Base-by-base conservation (phyloP, 1,139 yeast species). In the Entelexis paramagnoliae region DNA sequence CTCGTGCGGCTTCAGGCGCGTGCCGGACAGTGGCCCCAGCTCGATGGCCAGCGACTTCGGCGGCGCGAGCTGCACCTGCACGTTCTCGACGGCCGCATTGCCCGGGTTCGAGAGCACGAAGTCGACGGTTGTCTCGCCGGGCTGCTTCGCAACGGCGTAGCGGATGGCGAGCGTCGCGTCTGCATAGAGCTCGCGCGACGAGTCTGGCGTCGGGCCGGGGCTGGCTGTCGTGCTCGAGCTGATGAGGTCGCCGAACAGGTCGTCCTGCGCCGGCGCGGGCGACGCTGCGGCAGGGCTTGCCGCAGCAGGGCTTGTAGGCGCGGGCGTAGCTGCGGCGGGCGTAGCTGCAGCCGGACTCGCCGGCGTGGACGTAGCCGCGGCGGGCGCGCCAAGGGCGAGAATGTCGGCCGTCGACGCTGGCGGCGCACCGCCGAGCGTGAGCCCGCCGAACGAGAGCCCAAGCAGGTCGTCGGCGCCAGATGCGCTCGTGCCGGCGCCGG, bases 41-140 rank as follows among this genome's bases (percentile, higher is more conserved):
- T 72, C 73, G 59, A 89, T 73, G 53, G 74, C 76, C 63, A 84
- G 79, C 22, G 76, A 66, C 64, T 83, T 85, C 47, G 96, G 93
- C 38, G 84, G 95, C 0, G 97, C 96, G 51, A 87, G 69, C 64
- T 83, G 74, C 63, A 87, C 81, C 60, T 79, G 79, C 47, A 89
- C 68, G 55, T 76, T 74, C 50, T 72, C 68, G 51, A 79, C 72
- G 17, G 58, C 51, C 40, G 63, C 60, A 24, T 51, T 46, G 54
- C 72, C 72, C 60, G 69, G 69, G 62, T 78, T 80, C 10, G 79
- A 67, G 57, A 76, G 74, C 43, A 58, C 58, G 3, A 74, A 74
- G 13, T 79, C 78, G 39, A 78, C 71, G 9, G 22, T 45, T 2
- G 53, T 49, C 30, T 68, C 62, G 19, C 73, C 66, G 0, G 77